Evolutionary conservation across 495 filamentous ascomycete genomes (phyloP).

Genomic region (Penicillium paradoxum): DNA sequence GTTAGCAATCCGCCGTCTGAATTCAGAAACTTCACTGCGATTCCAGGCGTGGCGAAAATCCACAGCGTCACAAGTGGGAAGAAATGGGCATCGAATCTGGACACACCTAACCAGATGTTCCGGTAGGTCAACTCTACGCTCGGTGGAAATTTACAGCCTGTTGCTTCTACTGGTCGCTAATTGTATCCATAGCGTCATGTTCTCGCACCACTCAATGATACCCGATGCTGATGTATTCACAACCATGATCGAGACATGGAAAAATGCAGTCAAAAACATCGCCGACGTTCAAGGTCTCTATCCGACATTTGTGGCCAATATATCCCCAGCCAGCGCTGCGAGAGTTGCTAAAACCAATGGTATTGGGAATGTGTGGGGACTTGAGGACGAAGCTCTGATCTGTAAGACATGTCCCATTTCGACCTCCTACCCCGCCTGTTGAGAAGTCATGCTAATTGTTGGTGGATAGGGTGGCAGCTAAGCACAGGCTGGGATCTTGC

Average conservation of each 20-base stretch:
- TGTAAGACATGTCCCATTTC: too few species aligned
- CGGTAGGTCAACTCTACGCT: slow-evolving; percentile 8
- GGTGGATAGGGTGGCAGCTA: too few species aligned
- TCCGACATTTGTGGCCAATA: slow-evolving; percentile 2
- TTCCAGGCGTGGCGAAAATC: slow-evolving; percentile 1
- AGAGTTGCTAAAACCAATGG: slow-evolving; percentile 18
- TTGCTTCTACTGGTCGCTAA: too few species aligned
- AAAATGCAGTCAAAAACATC: slow-evolving; percentile 16
- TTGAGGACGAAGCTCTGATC: slow-evolving; percentile 10
- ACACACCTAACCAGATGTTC: slow-evolving; percentile 27
- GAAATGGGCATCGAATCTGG: slow-evolving; percentile 15
- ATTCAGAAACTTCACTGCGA: too few species aligned
- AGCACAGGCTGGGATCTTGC: too few species aligned
- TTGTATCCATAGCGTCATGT: slow-evolving; percentile 14
- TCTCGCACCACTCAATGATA: slow-evolving; percentile 19
- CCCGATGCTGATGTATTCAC: slow-evolving; percentile 16
- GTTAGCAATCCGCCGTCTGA: slow-evolving; percentile 19
- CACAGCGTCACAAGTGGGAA: slow-evolving; percentile 22
- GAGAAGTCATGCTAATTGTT: too few species aligned
- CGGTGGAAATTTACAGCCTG: too few species aligned
- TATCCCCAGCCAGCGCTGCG: slow-evolving; percentile 8
- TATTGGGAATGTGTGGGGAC: slow-evolving; percentile 40
- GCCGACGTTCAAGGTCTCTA: background rate
- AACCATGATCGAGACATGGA: slow-evolving; percentile 24
- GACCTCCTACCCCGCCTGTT: too few species aligned